phyloP scores from a whole-genome alignment of 1,139 yeast genomes.

The Casaregolazyma lundiana region DNA sequence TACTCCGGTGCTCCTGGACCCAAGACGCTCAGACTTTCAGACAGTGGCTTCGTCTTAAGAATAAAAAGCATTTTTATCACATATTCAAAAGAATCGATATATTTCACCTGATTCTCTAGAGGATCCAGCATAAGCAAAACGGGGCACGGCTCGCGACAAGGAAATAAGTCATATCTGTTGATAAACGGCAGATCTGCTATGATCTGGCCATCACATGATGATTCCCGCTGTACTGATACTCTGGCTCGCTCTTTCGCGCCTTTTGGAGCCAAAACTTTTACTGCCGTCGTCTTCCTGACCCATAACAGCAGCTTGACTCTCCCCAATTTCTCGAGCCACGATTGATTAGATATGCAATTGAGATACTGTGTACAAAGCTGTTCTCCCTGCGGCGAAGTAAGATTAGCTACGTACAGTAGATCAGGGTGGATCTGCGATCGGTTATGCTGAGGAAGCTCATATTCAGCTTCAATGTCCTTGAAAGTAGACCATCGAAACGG shows the following conservation, averaged over 20 bases:
- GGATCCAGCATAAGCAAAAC: conserved; percentile 29
- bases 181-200: conserved; percentile 22
- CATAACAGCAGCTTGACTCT: conserved; percentile 65
- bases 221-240: conserved; percentile 56
- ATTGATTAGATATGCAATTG: conserved; percentile 59
- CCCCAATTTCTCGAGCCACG: conserved; percentile 76
- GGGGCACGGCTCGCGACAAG: conserved; percentile 14
- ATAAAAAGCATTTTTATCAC: conserved; percentile 63
- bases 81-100: conserved; percentile 60
- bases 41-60: conserved; percentile 45
- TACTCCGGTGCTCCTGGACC: conserved; percentile 77
- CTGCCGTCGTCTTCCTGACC: conserved; percentile 56
- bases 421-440: conserved; percentile 52
- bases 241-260: conserved; percentile 48
- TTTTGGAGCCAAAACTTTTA: conserved; percentile 53
- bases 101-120: conserved; percentile 25
- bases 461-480: conserved; percentile 39
- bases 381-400: conserved; percentile 59
- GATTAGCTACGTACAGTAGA: conserved; percentile 60
- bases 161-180: conserved; percentile 12
- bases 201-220: conserved; percentile 50
- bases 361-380: conserved; percentile 73
- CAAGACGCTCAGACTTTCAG: conserved; percentile 48
- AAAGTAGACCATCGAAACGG: conserved; percentile 69
- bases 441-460: conserved; percentile 38